phyloP scores from a whole-genome alignment of 805 yeast species.

The Candida sphagnicola region DNA sequence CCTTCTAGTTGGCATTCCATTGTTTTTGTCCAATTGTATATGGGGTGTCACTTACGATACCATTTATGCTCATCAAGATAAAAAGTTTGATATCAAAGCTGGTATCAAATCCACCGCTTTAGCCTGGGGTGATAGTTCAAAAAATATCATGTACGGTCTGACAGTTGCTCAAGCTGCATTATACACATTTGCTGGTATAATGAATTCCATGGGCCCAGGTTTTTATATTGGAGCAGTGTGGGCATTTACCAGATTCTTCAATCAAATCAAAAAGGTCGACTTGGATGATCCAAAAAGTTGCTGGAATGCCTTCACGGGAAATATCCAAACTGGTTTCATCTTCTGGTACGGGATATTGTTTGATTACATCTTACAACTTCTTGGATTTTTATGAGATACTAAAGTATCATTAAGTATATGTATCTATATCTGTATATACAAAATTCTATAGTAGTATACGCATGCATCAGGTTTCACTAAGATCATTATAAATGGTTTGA shows the following conservation, averaged over 20 bases:
- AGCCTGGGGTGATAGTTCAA: conserved; percentile 85
- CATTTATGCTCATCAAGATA: conserved; percentile 96
- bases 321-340: conserved; percentile 71
- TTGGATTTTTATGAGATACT: conserved; percentile 33
- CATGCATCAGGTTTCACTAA: conserved; percentile 8
- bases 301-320: conserved; percentile 74
- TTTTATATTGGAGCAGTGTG: conserved; percentile 62
- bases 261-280: conserved; percentile 70
- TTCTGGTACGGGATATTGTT: conserved; percentile 62
- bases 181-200: conserved; percentile 62
- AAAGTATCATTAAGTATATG: background rate
- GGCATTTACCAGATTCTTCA: conserved; percentile 65
- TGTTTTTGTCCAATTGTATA: conserved; percentile 69
- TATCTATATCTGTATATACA: background rate
- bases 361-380: conserved; percentile 54
- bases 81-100: conserved; percentile 77
- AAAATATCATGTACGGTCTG: conserved; percentile 60
- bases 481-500: conserved; percentile 17
- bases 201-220: conserved; percentile 84
- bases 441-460: conserved; percentile 1
- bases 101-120: conserved; percentile 95
- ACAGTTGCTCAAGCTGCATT: conserved; percentile 65
- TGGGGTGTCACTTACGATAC: conserved; percentile 98
- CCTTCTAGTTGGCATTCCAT: conserved; percentile 69
- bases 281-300: conserved; percentile 77